Conservation (phyloP, 257 asterid species). For the Solanum pinnatisectum region DNA sequence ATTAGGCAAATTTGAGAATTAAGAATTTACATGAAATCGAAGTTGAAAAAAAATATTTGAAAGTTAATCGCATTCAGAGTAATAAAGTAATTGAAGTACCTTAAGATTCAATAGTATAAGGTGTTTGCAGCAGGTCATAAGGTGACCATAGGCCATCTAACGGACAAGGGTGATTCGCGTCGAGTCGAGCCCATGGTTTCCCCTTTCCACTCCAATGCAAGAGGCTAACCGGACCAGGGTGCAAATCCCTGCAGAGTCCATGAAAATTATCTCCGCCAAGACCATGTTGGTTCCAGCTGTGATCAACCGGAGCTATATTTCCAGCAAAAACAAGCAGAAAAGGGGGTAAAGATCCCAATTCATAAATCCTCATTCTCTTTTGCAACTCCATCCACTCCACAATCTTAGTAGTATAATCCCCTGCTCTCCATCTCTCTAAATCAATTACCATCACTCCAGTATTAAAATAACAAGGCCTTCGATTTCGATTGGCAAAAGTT, state of each 20-base stretch:
- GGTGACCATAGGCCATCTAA: conserved; percentile 92
- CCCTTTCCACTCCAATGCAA: conserved; percentile 99
- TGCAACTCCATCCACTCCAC: conserved; percentile 98
- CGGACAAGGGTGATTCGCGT: conserved; percentile 66
- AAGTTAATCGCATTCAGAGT: not conserved
- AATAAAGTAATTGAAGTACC: conserved; percentile 5
- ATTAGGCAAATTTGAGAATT: not conserved
- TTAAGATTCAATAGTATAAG: conserved; percentile 55
- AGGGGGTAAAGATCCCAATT: conserved; percentile 88
- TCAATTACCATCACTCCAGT: conserved; percentile 96
- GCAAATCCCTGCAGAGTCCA: conserved; percentile 78
- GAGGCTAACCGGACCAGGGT: conserved; percentile 86
- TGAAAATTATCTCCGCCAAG: conserved; percentile 87
- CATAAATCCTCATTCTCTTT: conserved; percentile 87
- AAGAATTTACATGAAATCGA: not conserved
- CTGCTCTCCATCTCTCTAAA: conserved; percentile 58
- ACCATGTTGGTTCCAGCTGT: conserved; percentile 96
- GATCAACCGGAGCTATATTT: conserved; percentile 78
- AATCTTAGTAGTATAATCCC: conserved; percentile 56
- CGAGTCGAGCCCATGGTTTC: conserved; percentile 86
- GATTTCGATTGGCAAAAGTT: conserved; percentile 52
- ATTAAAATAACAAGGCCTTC: conserved; percentile 79
- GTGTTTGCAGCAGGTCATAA: conserved; percentile 58
- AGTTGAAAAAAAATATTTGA: not conserved
- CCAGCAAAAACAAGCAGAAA: conserved; percentile 86